These are phyloP conservation scores for Psidium friedrichsthalianum DNA, from an alignment of 345 rosid species.

Conservation along the genomic window DNA sequence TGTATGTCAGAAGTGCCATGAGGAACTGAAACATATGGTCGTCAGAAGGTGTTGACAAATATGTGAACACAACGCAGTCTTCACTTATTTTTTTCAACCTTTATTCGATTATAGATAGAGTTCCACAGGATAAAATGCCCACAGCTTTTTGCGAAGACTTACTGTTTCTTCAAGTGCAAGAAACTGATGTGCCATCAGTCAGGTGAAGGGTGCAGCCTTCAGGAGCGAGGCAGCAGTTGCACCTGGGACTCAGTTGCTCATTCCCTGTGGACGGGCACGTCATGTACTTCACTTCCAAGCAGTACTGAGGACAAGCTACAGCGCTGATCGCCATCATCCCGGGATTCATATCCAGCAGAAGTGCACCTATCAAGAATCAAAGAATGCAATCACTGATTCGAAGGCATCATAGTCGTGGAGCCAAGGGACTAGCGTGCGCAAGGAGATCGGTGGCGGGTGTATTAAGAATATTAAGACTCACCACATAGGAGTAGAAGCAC, in stretches of 20 bases:
- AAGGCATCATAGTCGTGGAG: too few relatives aligned
- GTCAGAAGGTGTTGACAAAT: background rate
- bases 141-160: background rate
- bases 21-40: background rate
- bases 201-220: conserved; percentile 41
- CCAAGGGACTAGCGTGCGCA: too few relatives aligned
- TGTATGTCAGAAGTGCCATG: background rate
- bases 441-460: too few relatives aligned
- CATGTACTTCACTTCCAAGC: conserved; percentile 41
- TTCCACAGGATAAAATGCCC: background rate
- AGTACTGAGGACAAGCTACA: conserved; percentile 1
- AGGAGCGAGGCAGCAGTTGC: conserved; percentile 49
- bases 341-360: background rate
- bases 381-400: too few relatives aligned
- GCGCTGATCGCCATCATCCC: background rate
- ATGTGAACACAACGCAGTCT: background rate
- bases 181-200: conserved; percentile 11
- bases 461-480: background rate
- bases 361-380: background rate
- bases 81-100: background rate
- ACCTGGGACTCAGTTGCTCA: conserved; percentile 19
- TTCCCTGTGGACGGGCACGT: conserved; percentile 29
- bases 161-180: conserved; percentile 2
- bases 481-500: background rate
- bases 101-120: background rate